Conservation (phyloP, 805 yeast species). For the Kodamaea hsintzibuensis region DNA sequence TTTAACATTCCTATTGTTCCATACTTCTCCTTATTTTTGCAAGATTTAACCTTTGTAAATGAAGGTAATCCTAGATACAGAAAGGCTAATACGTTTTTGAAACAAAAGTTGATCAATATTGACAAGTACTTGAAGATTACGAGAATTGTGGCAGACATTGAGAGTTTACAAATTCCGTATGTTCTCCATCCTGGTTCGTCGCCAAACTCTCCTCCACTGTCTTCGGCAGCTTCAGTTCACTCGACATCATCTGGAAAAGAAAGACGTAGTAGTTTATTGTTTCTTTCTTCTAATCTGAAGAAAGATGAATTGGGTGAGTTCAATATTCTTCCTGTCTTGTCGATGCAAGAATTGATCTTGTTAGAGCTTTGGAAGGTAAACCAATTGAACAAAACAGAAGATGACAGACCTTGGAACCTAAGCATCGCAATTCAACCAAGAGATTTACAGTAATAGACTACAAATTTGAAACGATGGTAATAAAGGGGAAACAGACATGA, state of each 20-base stretch:
- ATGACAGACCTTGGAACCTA: constrained; percentile 71
- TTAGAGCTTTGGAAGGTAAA: constrained; percentile 71
- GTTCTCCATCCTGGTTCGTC: not conserved
- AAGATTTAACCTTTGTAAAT: constrained; percentile 76
- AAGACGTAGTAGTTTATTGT: constrained; percentile 26
- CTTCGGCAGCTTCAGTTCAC: constrained; percentile 5
- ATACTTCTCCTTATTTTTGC: constrained; percentile 69
- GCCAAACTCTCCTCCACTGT: constrained; percentile 1
- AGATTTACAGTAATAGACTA: not conserved
- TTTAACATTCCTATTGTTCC: constrained; percentile 69
- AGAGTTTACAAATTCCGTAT: constrained; percentile 66
- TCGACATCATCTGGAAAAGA: constrained; percentile 2
- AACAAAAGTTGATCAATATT: constrained; percentile 64
- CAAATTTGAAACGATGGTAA: not conserved
- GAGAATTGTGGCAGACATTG: constrained; percentile 63
- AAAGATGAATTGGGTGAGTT: constrained; percentile 32
- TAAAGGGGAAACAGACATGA: not conserved
- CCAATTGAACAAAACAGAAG: constrained; percentile 57
- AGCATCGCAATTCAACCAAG: constrained; percentile 55
- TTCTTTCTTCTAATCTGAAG: constrained; percentile 14
- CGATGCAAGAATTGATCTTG: constrained; percentile 58
- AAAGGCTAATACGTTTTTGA: constrained; percentile 56
- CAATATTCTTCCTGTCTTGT: constrained; percentile 40
- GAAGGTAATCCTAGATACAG: constrained; percentile 78
- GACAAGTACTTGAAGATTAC: constrained; percentile 73